A percentile compares a stretch with the other conserved stretches of the same genome.
Conservation (phyloP, 2,329 filamentous ascomycete genomes). For the Penicillium sp. region DNA sequence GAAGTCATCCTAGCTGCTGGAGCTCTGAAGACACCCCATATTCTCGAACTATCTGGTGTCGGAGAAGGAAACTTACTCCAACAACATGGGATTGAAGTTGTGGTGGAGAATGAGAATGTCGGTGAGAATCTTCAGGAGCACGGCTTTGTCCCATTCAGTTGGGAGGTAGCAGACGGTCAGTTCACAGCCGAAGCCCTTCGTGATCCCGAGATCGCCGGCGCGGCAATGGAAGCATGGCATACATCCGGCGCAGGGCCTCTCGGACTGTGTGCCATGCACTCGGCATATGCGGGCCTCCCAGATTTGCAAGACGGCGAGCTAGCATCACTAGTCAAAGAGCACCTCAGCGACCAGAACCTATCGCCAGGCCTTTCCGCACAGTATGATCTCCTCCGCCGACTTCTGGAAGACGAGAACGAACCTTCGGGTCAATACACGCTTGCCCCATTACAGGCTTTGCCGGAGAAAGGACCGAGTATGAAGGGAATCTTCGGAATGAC, state of each 20-base stretch:
- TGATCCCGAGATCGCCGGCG: constrained; percentile 19
- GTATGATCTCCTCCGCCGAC: constrained; percentile 6
- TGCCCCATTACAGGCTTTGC: constrained; percentile 20
- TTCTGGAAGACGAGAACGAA: constrained; percentile 18
- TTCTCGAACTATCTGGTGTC: constrained; percentile 63
- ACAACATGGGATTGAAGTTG: constrained; percentile 42
- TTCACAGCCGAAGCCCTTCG: constrained; percentile 25
- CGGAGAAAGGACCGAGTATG: constrained; percentile 6
- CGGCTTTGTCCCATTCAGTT: constrained; percentile 21
- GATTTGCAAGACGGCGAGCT: constrained; percentile 5
- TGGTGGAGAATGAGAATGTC: constrained; percentile 48
- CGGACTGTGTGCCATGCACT: constrained; percentile 19
- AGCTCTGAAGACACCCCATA: constrained; percentile 56
- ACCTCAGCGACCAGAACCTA: background rate
- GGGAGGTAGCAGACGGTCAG: constrained; percentile 26
- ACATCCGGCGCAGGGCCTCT: constrained; percentile 27
- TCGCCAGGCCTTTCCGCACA: constrained; percentile 3
- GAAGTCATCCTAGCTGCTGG: constrained; percentile 65
- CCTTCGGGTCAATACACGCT: constrained; percentile 23
- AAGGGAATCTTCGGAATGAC: constrained; percentile 13
- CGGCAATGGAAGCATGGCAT: constrained; percentile 27
- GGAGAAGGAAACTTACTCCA: constrained; percentile 50
- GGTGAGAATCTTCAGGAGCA: constrained; percentile 57
- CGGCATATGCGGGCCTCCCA: constrained; percentile 23
- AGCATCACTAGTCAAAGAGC: background rate